Percentiles rank a stretch among this genome's conserved stretches.
Evolutionary conservation across 2,329 filamentous ascomycete species (phyloP).

Genomic region (Cladophialophora yegresii): DNA sequence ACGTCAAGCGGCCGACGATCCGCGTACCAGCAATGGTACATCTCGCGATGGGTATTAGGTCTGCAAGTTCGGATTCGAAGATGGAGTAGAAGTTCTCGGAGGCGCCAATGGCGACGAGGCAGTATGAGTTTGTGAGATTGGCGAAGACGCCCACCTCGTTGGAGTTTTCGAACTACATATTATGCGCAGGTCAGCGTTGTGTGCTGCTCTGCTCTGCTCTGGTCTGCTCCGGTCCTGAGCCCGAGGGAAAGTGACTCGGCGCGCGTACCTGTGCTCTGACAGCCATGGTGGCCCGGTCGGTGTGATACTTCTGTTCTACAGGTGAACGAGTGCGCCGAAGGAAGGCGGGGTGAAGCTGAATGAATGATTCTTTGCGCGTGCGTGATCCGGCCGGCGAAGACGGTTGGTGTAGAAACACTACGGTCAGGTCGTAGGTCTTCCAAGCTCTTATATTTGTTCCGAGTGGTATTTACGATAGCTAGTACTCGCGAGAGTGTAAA

Average conservation of each 20-base stretch:
- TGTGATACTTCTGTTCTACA: not conserved
- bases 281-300: slow-evolving; percentile 23
- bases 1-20: slow-evolving; percentile 92
- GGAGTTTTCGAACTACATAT: slow-evolving; percentile 49
- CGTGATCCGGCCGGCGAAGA: not conserved
- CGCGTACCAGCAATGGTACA: slow-evolving; percentile 94
- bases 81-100: slow-evolving; percentile 99
- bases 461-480: not conserved
- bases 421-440: not conserved
- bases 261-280: slow-evolving; percentile 28
- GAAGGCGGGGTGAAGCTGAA: not conserved
- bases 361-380: not conserved
- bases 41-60: slow-evolving; percentile 94
- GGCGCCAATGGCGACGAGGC: slow-evolving; percentile 87
- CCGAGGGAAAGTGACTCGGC: not conserved
- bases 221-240: not conserved
- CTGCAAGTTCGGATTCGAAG: slow-evolving; percentile 96
- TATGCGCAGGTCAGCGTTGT: not conserved
- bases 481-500: not conserved
- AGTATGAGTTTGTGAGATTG: slow-evolving; percentile 96
- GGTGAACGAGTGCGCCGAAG: not conserved
- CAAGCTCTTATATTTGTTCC: not conserved
- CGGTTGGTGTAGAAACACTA: not conserved
- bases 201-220: not conserved
- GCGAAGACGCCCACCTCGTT: slow-evolving; percentile 86